Conservation (phyloP, 176 grass and related monocot species). For the Carex myosuroides region DNA sequence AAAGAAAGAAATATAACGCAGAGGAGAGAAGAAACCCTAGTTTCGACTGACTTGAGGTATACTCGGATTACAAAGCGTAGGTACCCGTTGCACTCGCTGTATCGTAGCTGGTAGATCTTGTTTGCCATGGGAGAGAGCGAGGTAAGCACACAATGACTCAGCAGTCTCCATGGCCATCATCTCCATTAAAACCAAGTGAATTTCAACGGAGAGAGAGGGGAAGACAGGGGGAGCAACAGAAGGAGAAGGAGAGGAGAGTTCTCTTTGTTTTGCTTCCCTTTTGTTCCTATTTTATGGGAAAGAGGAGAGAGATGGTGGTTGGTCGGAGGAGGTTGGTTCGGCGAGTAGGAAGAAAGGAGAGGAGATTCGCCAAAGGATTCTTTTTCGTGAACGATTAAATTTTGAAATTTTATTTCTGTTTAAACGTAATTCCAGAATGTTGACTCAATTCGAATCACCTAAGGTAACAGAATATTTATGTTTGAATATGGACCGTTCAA, state of each 20-base stretch:
- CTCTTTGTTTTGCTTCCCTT: not conserved
- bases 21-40: slow-evolving; percentile 21
- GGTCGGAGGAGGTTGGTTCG: not conserved
- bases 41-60: not conserved
- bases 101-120: slow-evolving; percentile 8
- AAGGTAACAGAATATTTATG: too few relatives aligned
- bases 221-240: not conserved
- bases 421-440: not conserved
- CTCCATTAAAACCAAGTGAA: slow-evolving; percentile 22
- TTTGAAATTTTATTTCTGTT: not conserved
- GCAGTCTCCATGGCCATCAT: slow-evolving; percentile 24
- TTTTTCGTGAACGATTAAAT: not conserved
- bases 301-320: not conserved
- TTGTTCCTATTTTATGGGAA: not conserved
- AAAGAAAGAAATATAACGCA: not conserved
- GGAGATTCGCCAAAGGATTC: slow-evolving; percentile 18
- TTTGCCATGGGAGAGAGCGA: slow-evolving; percentile 14
- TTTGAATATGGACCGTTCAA: too few relatives aligned
- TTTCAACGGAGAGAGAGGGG: not conserved
- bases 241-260: not conserved
- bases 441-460: not conserved
- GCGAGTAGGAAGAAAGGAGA: not conserved
- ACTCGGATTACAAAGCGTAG: not conserved
- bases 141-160: not conserved
- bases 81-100: slow-evolving; percentile 5